phyloP scores from a whole-genome alignment of 75 land plant species.

The Sequoia sempervirens region DNA sequence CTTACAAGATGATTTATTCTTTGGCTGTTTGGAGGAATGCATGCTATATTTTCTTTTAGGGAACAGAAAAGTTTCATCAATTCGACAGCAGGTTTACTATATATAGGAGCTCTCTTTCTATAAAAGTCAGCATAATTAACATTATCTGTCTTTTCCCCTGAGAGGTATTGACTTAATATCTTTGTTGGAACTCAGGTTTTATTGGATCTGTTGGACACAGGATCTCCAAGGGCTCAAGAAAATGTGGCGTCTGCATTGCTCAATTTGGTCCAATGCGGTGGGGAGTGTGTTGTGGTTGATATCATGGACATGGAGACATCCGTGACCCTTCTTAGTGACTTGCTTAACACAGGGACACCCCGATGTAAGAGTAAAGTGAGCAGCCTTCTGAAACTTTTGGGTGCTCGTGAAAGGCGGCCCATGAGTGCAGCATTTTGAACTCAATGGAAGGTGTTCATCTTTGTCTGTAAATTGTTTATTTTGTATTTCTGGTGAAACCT shows the following conservation, averaged over 20 bases:
- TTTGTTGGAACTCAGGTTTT: slow-evolving; percentile 35
- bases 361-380: slow-evolving; percentile 29
- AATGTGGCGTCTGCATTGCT: slow-evolving; percentile 73
- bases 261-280: slow-evolving; percentile 53
- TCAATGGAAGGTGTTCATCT: slow-evolving; percentile 12
- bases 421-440: neutral
- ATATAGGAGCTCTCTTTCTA: neutral
- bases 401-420: slow-evolving; percentile 7
- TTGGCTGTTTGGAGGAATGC: neutral
- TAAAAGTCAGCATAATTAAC: neutral
- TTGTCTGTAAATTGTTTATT: neutral
- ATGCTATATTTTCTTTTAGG: too few relatives aligned
- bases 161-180: neutral
- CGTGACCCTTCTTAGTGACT: slow-evolving; percentile 14
- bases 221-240: slow-evolving; percentile 43
- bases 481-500: neutral
- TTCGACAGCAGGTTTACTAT: neutral
- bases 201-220: slow-evolving; percentile 55
- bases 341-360: slow-evolving; percentile 17
- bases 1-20: neutral
- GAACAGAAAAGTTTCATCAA: neutral
- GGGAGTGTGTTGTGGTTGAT: slow-evolving; percentile 22
- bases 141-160: neutral
- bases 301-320: slow-evolving; percentile 16
- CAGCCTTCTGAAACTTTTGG: slow-evolving; percentile 15